Percentiles rank a stretch among this genome's conserved stretches.
Evolutionary conservation across 192 early-diverging fungal genomes (phyloP).

Genomic region (Ambispora gerdemannii): DNA sequence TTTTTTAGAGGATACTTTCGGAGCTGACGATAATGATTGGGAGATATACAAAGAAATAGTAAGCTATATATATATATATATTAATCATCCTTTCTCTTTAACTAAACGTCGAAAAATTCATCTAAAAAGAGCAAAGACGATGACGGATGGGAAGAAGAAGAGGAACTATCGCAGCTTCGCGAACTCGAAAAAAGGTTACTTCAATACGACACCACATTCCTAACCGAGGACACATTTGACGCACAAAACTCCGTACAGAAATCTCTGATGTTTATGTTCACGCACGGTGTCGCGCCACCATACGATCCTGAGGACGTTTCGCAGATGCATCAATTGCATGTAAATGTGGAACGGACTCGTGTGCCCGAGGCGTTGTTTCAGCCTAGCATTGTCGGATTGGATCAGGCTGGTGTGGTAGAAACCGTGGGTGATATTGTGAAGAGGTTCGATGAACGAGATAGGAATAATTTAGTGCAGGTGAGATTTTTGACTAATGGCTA

Average conservation of each 20-base stretch:
- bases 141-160: conserved; percentile 76
- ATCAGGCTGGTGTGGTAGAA: conserved; percentile 86
- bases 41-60: conserved; percentile 87
- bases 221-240: conserved; percentile 68
- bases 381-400: conserved; percentile 78
- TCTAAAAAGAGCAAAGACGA: conserved; percentile 64
- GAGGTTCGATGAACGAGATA: conserved; percentile 47
- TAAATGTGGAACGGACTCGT: conserved; percentile 87
- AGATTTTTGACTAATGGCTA: no score
- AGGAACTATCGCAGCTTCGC: conserved; percentile 63
- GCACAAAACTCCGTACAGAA: conserved; percentile 61
- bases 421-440: conserved; percentile 64
- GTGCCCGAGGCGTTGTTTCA: conserved; percentile 92
- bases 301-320: conserved; percentile 63
- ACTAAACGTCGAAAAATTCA: neutral
- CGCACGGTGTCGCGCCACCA: conserved; percentile 55
- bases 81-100: neutral
- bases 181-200: conserved; percentile 71
- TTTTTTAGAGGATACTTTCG: conserved; percentile 82
- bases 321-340: conserved; percentile 76
- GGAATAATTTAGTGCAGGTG: conserved; percentile 53
- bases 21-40: conserved; percentile 92
- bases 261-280: conserved; percentile 71
- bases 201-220: conserved; percentile 71
- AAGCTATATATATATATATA: conserved; percentile 31